A percentile compares a stretch with the other conserved stretches of the same genome.
These are phyloP conservation scores for Candida sp. DNA, from an alignment of 1,139 yeast species.

Conservation along the genomic window DNA sequence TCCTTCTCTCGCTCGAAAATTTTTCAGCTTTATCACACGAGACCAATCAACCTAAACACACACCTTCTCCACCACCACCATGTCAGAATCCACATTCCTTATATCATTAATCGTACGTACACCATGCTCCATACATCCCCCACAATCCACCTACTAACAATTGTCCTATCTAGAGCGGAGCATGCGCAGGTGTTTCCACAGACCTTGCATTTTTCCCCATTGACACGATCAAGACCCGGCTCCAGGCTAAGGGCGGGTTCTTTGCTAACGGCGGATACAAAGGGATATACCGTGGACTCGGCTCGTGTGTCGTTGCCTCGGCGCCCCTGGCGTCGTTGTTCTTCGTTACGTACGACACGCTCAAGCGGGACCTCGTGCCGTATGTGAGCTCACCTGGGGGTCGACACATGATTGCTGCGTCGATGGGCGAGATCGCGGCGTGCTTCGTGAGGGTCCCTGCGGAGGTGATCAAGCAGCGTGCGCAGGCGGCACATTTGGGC, in stretches of 20 bases:
- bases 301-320: conserved; percentile 92
- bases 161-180: conserved; percentile 65
- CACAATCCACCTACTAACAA: too few relatives aligned
- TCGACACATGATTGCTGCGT: conserved; percentile 87
- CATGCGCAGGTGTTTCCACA: conserved; percentile 95
- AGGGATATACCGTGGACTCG: conserved; percentile 91
- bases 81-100: conserved; percentile 11
- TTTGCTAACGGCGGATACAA: conserved; percentile 90
- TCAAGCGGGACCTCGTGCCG: conserved; percentile 47
- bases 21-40: background rate
- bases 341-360: conserved; percentile 85
- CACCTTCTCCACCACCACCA: background rate
- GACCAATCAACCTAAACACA: background rate
- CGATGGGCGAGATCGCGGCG: conserved; percentile 91
- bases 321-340: conserved; percentile 95
- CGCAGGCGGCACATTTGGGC: conserved; percentile 67
- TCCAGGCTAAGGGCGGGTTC: conserved; percentile 96
- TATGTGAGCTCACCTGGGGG: conserved; percentile 37
- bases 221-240: conserved; percentile 90
- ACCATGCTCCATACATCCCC: too few relatives aligned
- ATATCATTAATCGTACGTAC: conserved; percentile 14
- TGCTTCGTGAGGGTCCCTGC: conserved; percentile 96
- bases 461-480: conserved; percentile 93
- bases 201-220: conserved; percentile 96
- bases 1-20: background rate